Evolutionary conservation across 805 yeast species (phyloP).

Genomic region (Saccharomyces paradoxus): DNA sequence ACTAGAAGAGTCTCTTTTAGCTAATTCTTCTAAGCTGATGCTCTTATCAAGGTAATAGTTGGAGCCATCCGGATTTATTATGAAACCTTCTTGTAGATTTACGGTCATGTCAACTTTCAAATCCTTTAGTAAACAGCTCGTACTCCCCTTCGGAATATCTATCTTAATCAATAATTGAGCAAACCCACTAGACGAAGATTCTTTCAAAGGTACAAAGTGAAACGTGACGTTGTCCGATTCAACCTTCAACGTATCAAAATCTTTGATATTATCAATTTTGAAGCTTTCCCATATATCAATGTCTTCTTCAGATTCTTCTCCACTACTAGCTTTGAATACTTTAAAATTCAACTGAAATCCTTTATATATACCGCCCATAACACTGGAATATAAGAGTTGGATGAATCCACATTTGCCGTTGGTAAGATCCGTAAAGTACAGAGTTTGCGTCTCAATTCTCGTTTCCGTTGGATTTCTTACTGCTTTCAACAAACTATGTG

Average conservation of each 20-base stretch:
- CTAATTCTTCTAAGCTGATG: background rate
- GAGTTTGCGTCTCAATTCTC: conserved; percentile 47
- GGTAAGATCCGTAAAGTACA: conserved; percentile 43
- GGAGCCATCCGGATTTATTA: conserved; percentile 69
- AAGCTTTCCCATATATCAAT: conserved; percentile 42
- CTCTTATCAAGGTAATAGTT: conserved; percentile 55
- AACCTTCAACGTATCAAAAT: conserved; percentile 16
- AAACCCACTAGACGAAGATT: conserved; percentile 1
- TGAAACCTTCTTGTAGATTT: conserved; percentile 43
- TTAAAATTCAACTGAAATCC: conserved; percentile 48
- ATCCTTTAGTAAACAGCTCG: background rate
- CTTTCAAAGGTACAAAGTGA: conserved; percentile 6
- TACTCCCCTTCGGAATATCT: conserved; percentile 6
- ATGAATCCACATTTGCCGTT: conserved; percentile 42
- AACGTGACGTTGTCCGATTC: conserved; percentile 12
- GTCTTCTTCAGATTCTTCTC: conserved; percentile 18
- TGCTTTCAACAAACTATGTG: background rate
- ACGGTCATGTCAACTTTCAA: conserved; percentile 17
- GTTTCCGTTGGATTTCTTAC: conserved; percentile 12
- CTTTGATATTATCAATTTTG: conserved; percentile 28
- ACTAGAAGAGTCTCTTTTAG: background rate
- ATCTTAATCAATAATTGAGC: background rate
- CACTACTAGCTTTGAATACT: conserved; percentile 21
- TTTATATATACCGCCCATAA: conserved; percentile 43
- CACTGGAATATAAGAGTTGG: conserved; percentile 44